Evolutionary conservation across 176 grass and related monocot species (phyloP).

Genomic region (Zoysia pacifica): DNA sequence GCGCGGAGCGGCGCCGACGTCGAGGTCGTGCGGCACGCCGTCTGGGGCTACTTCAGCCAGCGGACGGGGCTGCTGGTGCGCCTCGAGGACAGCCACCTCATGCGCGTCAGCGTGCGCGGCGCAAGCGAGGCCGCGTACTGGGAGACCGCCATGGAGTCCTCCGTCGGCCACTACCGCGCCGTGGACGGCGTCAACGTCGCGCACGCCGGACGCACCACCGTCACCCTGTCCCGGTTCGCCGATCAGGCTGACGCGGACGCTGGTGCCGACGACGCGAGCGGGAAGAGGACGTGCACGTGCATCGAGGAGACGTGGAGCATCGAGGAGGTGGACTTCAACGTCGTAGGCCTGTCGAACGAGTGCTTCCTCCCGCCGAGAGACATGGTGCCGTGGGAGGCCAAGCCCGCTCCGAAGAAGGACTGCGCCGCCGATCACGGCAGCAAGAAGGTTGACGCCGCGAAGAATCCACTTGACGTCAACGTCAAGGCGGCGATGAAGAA

Average conservation of each 20-base stretch:
- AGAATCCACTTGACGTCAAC: background rate
- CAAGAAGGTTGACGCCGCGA: background rate
- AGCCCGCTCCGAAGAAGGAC: background rate
- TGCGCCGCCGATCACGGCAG: background rate
- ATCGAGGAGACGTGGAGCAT: slow-evolving; percentile 80
- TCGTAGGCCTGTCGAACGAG: slow-evolving; percentile 60
- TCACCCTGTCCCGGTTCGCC: slow-evolving; percentile 50
- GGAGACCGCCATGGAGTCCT: slow-evolving; percentile 79
- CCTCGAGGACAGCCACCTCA: slow-evolving; percentile 70
- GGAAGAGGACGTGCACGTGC: slow-evolving; percentile 4
- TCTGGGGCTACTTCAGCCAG: slow-evolving; percentile 81
- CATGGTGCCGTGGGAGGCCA: background rate
- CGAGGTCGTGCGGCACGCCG: slow-evolving; percentile 66
- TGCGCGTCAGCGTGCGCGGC: slow-evolving; percentile 46
- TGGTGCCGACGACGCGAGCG: slow-evolving; percentile 25
- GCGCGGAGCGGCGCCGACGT: slow-evolving; percentile 59
- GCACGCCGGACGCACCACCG: slow-evolving; percentile 61
- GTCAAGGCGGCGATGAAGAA: background rate
- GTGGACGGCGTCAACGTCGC: slow-evolving; percentile 78
- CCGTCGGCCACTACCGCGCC: slow-evolving; percentile 62
- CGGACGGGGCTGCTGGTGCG: slow-evolving; percentile 62
- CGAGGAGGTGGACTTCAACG: slow-evolving; percentile 81
- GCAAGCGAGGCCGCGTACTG: slow-evolving; percentile 38
- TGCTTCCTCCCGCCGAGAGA: slow-evolving; percentile 76
- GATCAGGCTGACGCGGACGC: slow-evolving; percentile 25